Evolutionary conservation across 2,329 filamentous ascomycete genomes (phyloP).

Genomic region (Stagonosporopsis chrysanthemi): DNA sequence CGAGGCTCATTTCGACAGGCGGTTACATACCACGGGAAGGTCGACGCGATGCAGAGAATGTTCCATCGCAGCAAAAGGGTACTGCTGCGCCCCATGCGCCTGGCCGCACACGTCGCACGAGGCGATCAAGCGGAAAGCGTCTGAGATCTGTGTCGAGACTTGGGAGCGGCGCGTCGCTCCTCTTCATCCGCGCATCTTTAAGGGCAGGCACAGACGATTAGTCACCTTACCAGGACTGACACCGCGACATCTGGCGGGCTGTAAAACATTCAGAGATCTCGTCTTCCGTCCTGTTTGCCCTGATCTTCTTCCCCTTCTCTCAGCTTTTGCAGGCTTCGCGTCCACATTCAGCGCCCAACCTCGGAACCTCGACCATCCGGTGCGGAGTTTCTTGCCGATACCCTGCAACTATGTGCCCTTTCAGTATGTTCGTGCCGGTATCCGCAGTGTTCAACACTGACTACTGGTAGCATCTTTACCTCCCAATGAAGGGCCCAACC

Average conservation of each 20-base stretch:
- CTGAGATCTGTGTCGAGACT: constrained; percentile 38
- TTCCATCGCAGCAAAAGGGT: constrained; percentile 5
- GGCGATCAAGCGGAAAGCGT: constrained; percentile 40
- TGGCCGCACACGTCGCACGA: constrained; percentile 33
- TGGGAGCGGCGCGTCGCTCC: constrained; percentile 2
- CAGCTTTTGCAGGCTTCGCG: constrained; percentile 30
- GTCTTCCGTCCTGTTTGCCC: constrained; percentile 40
- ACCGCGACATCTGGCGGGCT: constrained; percentile 32
- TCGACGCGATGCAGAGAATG: constrained; percentile 31
- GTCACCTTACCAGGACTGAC: constrained; percentile 28
- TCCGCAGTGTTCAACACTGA: neutral
- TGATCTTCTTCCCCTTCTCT: constrained; percentile 27
- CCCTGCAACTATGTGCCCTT: constrained; percentile 45
- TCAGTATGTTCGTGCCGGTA: constrained; percentile 34
- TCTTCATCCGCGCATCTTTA: constrained; percentile 12
- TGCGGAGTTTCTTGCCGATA: constrained; percentile 35
- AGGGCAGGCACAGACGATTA: constrained; percentile 41
- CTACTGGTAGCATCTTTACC: constrained; percentile 37
- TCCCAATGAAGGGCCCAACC: constrained; percentile 37
- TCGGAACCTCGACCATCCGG: constrained; percentile 41
- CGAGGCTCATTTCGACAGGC: constrained; percentile 23
- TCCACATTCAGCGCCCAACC: constrained; percentile 19
- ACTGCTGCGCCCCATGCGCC: constrained; percentile 17
- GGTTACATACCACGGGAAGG: constrained; percentile 24
- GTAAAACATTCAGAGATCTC: constrained; percentile 49